Percentiles rank a stretch among this genome's conserved stretches.
These are phyloP conservation scores for Microsporum canis DNA, from an alignment of 2,329 filamentous ascomycete genomes.

Conservation along the genomic window DNA sequence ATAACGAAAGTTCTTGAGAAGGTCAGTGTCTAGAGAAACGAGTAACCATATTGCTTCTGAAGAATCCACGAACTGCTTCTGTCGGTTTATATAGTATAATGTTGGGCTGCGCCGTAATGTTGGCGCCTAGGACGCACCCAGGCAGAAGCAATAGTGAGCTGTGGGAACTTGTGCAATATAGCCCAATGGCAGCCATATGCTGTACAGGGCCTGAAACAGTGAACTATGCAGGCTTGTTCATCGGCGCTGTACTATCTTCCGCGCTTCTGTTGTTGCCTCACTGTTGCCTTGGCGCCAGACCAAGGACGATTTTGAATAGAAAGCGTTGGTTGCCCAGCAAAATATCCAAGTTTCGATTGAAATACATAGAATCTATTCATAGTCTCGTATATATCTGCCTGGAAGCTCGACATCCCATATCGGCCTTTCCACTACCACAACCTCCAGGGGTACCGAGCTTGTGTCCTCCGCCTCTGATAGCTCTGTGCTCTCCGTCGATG, in stretches of 20 bases:
- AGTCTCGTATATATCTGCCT: conserved; percentile 54
- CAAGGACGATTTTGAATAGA: too few species aligned
- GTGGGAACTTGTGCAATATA: background rate
- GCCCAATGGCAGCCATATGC: background rate
- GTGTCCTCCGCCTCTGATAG: conserved; percentile 21
- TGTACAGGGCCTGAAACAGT: background rate
- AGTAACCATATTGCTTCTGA: background rate
- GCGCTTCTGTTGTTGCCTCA: background rate
- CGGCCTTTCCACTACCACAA: conserved; percentile 79
- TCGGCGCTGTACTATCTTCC: background rate
- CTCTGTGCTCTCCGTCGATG: background rate
- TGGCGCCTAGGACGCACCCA: background rate
- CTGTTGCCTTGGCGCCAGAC: background rate
- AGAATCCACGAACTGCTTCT: background rate
- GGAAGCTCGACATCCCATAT: conserved; percentile 70
- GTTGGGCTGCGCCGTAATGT: background rate
- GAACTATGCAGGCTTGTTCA: background rate
- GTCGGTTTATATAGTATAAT: background rate
- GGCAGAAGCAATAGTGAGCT: background rate
- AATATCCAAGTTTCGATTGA: background rate
- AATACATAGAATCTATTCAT: conserved; percentile 27
- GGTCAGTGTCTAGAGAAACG: background rate
- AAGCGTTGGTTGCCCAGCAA: background rate
- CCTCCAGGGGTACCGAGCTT: conserved; percentile 44
- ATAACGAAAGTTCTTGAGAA: background rate